Base-by-base conservation (phyloP, 2,329 filamentous ascomycete genomes). In the Periglandula ipomoeae region DNA sequence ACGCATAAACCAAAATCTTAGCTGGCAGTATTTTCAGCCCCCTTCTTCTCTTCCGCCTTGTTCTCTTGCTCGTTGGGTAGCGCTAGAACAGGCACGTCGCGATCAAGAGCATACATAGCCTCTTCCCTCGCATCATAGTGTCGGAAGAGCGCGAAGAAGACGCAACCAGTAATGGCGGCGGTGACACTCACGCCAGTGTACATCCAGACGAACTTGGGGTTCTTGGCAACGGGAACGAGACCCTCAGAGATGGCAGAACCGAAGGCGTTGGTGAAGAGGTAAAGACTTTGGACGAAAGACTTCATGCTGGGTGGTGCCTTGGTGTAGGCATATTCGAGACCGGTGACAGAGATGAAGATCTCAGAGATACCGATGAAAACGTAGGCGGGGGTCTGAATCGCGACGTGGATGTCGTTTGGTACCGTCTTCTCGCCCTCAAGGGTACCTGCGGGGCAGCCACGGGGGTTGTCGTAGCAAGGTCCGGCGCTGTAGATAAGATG, bases 271-370 rank as follows among this genome's bases (percentile, higher is more conserved):
- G 78, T 82, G 52, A 83, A 70, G 49, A 82, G 69, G 57, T 78
- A 82, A n/a, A 83, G 59, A 11, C 73, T 72, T 61, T 73, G 74
- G 26, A 79, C 70, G 69, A 79, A 79, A 0, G 76, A 79, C 61
- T 82, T 78, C 82, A 87, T 85, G 61, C 73, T 79, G 38, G 76
- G 75, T 2, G 84, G 84, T 0, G 84, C 84, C 65, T 87, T 86
- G 58, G 82, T 85, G 65, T 82, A 87, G 17, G 82, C 84, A 55
- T 87, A 87, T 61, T 88, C 84, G 10, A 85, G 74, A 52, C 79
- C 79, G 1, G 83, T 85, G 52, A 87, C 80, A 10, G 78, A 82
- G 42, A 78, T 78, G 58, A 83, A 78, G 50, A 83, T 81, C 61
- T 84, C 79, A 0, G 76, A 71, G 13, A 79, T 63, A 19, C 74